Percentiles rank a stretch among this genome's conserved stretches.
Evolutionary conservation across 768 basidiomycete genomes (phyloP).

Genomic region (Tylopilus vinaceipallidus): DNA sequence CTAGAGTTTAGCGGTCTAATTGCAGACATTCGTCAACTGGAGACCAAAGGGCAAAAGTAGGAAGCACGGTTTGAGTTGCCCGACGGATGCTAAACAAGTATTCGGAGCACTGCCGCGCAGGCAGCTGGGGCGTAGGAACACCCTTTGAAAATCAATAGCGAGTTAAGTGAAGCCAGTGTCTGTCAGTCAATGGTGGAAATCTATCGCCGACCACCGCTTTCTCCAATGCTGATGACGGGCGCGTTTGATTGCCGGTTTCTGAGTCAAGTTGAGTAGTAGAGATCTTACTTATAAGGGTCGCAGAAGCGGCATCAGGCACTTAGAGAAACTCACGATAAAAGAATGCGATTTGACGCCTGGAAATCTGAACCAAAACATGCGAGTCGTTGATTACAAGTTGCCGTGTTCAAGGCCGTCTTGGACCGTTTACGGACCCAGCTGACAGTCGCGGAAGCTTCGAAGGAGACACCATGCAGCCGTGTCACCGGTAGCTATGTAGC

Average conservation of each 20-base stretch:
- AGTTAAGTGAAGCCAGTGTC: background rate
- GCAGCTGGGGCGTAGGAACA: too few relatives aligned
- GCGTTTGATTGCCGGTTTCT: background rate
- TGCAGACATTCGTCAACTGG: background rate
- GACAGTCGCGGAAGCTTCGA: too few relatives aligned
- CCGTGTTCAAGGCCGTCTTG: too few relatives aligned
- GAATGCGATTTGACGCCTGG: background rate
- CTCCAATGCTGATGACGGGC: background rate
- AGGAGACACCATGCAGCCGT: too few relatives aligned
- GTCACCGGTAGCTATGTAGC: too few relatives aligned
- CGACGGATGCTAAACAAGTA: background rate
- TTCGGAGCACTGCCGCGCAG: too few relatives aligned
- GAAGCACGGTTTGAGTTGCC: background rate
- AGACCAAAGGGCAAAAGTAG: background rate
- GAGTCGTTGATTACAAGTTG: too few relatives aligned
- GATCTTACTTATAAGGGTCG: too few relatives aligned
- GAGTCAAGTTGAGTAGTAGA: background rate
- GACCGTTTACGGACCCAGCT: too few relatives aligned
- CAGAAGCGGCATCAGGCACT: too few relatives aligned
- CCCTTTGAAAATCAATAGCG: too few relatives aligned
- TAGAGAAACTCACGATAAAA: background rate
- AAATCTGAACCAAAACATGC: background rate
- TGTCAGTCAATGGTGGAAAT: background rate
- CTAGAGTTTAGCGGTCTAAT: too few relatives aligned
- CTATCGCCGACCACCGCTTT: background rate